Conservation (phyloP, 2,329 filamentous ascomycete genomes). For the Juglanconis oblonga region DNA sequence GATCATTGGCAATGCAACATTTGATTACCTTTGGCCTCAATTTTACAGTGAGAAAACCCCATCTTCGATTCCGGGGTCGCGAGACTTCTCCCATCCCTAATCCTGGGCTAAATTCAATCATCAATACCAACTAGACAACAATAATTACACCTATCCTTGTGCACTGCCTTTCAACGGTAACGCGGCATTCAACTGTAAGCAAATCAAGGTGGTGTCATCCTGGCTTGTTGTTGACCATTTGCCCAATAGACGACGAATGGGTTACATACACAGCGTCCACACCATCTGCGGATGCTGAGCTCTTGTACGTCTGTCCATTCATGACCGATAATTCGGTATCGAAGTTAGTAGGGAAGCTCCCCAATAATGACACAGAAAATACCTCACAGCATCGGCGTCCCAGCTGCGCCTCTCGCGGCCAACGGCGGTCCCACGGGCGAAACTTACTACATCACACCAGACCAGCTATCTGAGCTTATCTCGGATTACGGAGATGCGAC, state of each 20-base stretch:
- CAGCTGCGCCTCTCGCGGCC: slow-evolving; percentile 30
- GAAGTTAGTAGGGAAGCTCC: not conserved
- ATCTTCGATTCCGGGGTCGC: not conserved
- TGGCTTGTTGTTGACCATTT: not conserved
- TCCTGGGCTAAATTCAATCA: too few relatives aligned
- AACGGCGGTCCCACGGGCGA: slow-evolving; percentile 31
- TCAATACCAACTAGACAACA: slow-evolving; percentile 26
- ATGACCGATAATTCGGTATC: too few relatives aligned
- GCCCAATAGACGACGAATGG: slow-evolving; percentile 22
- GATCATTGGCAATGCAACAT: slow-evolving; percentile 35
- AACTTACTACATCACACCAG: slow-evolving; percentile 33
- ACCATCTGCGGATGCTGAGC: slow-evolving; percentile 25
- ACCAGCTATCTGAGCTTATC: slow-evolving; percentile 29
- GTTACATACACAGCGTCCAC: slow-evolving; percentile 24
- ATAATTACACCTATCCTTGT: slow-evolving; percentile 10
- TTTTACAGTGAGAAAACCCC: slow-evolving; percentile 32
- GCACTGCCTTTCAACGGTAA: slow-evolving; percentile 15
- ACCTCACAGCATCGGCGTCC: slow-evolving; percentile 23
- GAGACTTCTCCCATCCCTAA: not conserved
- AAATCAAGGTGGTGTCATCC: not conserved
- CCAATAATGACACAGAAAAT: not conserved
- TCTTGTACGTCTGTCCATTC: slow-evolving; percentile 19
- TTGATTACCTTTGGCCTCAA: slow-evolving; percentile 41
- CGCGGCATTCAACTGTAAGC: slow-evolving; percentile 23
- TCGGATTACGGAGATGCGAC: slow-evolving; percentile 26